Evolutionary conservation across 2,329 filamentous ascomycete genomes (phyloP).

Genomic region (Xylariaceae sp.): DNA sequence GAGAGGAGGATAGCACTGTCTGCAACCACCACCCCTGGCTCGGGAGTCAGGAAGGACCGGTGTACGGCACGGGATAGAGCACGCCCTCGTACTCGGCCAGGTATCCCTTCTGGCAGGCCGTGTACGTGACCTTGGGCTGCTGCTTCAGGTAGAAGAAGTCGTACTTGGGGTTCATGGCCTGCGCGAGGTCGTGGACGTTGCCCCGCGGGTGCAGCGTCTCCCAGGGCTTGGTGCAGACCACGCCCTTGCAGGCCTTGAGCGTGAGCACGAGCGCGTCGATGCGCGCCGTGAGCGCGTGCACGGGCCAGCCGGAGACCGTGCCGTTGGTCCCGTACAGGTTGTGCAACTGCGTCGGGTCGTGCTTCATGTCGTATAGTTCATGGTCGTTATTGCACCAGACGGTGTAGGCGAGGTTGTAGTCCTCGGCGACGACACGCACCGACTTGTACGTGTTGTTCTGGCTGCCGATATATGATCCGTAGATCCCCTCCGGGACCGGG

Average conservation of each 20-base stretch:
- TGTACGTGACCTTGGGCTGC: conserved; percentile 6
- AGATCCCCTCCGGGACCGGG: neutral
- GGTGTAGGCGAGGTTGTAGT: conserved; percentile 57
- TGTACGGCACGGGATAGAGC: conserved; percentile 4
- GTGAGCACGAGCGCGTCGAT: conserved; percentile 28
- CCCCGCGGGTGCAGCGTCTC: conserved; percentile 7
- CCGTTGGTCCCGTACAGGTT: conserved; percentile 30
- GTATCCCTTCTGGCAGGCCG: conserved; percentile 7
- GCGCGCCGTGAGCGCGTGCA: conserved; percentile 36
- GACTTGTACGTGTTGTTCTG: conserved; percentile 54
- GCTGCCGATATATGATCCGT: neutral
- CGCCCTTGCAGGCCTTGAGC: conserved; percentile 9
- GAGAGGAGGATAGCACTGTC: too few relatives aligned
- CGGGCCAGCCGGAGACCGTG: conserved; percentile 25
- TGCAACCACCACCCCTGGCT: too few relatives aligned
- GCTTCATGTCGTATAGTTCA: conserved; percentile 57
- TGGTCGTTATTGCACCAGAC: conserved; percentile 64
- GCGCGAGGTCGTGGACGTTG: conserved; percentile 4
- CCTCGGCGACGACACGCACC: conserved; percentile 42
- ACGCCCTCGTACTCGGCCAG: conserved; percentile 6
- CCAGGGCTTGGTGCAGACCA: conserved; percentile 8
- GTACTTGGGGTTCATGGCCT: conserved; percentile 7
- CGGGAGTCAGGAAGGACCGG: too few relatives aligned
- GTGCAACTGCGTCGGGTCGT: conserved; percentile 43
- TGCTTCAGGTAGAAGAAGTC: conserved; percentile 7